Conservation (phyloP, 169 alveolate species). For the Eimeria maxima region DNA sequence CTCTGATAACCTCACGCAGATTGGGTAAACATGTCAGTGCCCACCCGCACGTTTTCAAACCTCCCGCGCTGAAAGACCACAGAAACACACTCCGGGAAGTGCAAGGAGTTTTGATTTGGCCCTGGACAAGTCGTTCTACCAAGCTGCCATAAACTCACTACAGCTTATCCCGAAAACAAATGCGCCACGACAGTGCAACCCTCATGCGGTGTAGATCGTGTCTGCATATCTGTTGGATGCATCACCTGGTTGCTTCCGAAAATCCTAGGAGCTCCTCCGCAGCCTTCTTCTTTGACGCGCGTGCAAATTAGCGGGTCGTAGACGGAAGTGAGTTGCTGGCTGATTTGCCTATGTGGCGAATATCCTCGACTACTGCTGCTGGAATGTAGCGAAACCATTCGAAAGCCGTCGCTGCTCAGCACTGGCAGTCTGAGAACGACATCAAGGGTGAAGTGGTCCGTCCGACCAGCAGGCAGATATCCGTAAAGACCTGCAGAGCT, state of each 20-base stretch:
- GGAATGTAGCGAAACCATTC: conserved; percentile 15
- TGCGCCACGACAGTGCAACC: background rate
- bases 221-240: background rate
- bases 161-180: background rate
- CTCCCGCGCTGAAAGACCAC: conserved; percentile 9
- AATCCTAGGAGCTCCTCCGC: background rate
- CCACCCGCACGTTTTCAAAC: conserved; percentile 36
- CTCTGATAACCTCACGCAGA: too few species aligned
- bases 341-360: background rate
- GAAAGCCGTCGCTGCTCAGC: conserved; percentile 26
- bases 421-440: conserved; percentile 68
- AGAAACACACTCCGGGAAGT: background rate
- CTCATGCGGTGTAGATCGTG: background rate
- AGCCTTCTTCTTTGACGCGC: background rate
- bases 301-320: conserved; percentile 63
- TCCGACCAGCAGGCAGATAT: conserved; percentile 37
- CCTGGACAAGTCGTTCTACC: background rate
- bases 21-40: background rate
- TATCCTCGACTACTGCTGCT: too few species aligned
- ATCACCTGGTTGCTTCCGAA: background rate
- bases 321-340: conserved; percentile 31
- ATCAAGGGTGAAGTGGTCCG: conserved; percentile 61
- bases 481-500: conserved; percentile 39
- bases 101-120: background rate
- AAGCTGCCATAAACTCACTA: background rate